Evolutionary conservation across 768 basidiomycete genomes (phyloP), one percentile per base, ranked within the genome.

Genomic region (Exidia glandulosa): DNA sequence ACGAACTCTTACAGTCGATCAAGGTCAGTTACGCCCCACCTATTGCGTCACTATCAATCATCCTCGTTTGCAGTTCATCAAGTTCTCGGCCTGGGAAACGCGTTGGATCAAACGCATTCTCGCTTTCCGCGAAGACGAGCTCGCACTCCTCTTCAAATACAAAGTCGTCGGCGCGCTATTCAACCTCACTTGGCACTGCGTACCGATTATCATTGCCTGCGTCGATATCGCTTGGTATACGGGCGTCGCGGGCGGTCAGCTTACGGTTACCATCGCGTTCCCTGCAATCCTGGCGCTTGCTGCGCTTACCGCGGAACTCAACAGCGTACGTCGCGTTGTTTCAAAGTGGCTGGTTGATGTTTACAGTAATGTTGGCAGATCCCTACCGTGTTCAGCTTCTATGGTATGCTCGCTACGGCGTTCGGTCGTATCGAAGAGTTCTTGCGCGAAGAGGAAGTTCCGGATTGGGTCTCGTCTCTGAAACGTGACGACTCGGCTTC

Each of bases 391-490:
- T 48, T 48, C 19, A 48, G 25, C 19, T 27, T 48, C 25, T 48
- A 48, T n/a, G 25, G 19, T 6, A 48, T 9, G 47, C 19, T 48
- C 47, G 23, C n/a, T 6, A n/a, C 47, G 19, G 47, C 9, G 7
- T 27, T 92, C 81, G 81, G 86, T 66, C 82, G 90, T 57, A 90
- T 94, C 61, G 84, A 90, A 66, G 76, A 71, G 3, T 90, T 87
- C 70, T 74, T 91, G 1, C 72, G 73, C 3, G 89, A 91, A 69
- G 79, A 81, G n/a, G 89, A 93, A 68, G 87, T 92, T 1, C 84
- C 85, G 0, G 80, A 81, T 33, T 90, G 87, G 86, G 90, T 88
- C 1, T 86, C 84, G 2, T 81, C 84, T 1, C 72, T 92, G 41
- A 80, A 81, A 60, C 67, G 70, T 5, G 59, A 69, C 0, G 57